Base-by-base conservation (phyloP, 768 basidiomycete genomes). In the Auricularia sp. region DNA sequence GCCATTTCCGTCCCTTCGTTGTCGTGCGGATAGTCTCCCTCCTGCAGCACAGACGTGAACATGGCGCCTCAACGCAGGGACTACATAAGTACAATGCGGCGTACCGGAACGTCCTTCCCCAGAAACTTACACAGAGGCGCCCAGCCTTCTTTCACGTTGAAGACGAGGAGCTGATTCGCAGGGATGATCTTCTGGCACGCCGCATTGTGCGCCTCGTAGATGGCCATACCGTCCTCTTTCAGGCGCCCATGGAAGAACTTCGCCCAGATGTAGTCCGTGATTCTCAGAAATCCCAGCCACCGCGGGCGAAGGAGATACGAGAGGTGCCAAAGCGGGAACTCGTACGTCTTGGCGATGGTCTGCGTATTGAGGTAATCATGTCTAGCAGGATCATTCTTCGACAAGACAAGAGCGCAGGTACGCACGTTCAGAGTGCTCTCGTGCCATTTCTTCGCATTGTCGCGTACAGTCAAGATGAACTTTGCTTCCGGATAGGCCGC, bases 141-240 rank as follows among this genome's bases (percentile, higher is more conserved):
- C 62, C 62, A 63, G 11, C 45, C 62, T 11, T 63, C 62, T 44
- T 63, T 63, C 21, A 63, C 62, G 45, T 51, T 63, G 45, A 21
- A 63, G 5, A 63, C 62, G 24, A 63, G 44, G 3, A 63, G 62
- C 44, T 51, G 44, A 21, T 24, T 33, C 21, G 21, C 33, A 21
- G 62, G 62, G 1, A 63, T 47, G 44, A 51, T 29, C 29, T 13
- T 33, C 24, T 29, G 6, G 14, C 44, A 47, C 14, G 18, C 29
- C 7, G n/a, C 62, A 29, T 29, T 51, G 37, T 63, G 62, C 45
- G 3, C 36, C 44, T 47, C 62, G 37, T 63, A 63, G 14, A 21
- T 14, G n/a, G 24, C 42, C 16, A 34, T 21, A 2, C 62, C 62
- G 8, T 47, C 29, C n/a, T n/a, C 10, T 1, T 44, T n/a, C n/a